Conservation (phyloP, 495 filamentous ascomycete species). For the Xylaria venustula region DNA sequence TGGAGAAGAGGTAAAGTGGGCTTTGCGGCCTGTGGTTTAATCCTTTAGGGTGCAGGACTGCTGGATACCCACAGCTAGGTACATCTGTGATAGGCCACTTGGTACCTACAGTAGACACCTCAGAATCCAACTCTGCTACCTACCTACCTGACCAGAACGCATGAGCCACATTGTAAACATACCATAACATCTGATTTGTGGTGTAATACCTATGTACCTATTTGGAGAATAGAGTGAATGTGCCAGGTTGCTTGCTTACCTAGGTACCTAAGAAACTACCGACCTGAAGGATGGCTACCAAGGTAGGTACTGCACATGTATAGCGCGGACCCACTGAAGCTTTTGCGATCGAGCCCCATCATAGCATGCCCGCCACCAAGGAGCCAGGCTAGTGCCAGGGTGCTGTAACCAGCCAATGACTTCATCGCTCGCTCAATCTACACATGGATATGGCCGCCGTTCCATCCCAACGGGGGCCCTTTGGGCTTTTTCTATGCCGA, state of each 20-base stretch:
- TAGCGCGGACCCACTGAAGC: no score
- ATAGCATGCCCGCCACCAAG: background rate
- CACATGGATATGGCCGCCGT: background rate
- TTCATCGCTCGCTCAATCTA: conserved; percentile 11
- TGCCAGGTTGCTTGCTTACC: background rate
- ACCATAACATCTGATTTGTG: background rate
- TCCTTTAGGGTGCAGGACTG: no score
- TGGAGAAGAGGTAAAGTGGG: background rate
- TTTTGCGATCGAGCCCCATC: background rate
- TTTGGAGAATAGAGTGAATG: no score
- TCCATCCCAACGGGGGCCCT: background rate
- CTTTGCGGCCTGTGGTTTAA: background rate
- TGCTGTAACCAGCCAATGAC: conserved; percentile 12
- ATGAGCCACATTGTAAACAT: no score
- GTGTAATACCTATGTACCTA: no score
- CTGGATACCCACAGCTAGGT: no score
- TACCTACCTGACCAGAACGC: no score
- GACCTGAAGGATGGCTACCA: no score
- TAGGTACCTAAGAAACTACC: background rate
- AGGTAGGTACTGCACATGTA: background rate
- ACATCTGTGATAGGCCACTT: no score
- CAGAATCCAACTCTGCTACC: background rate
- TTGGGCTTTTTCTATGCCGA: background rate
- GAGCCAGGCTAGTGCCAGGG: background rate
- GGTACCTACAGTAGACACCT: background rate